Base-by-base conservation (phyloP, 345 rosid genomes). In the Populus simonii region DNA sequence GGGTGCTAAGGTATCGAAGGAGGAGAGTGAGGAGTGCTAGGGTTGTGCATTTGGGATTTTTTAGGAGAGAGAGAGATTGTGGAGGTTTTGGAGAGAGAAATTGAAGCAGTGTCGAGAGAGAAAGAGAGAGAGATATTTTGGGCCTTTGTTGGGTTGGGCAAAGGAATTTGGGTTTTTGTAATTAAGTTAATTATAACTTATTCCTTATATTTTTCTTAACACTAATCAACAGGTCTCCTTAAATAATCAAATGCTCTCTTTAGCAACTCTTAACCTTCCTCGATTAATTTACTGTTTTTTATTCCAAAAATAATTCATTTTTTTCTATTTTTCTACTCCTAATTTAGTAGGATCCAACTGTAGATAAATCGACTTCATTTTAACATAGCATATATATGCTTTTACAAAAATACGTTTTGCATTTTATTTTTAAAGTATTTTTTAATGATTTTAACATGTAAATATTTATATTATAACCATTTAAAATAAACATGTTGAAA, bases 31-130 rank as follows among this genome's bases (percentile, higher is more conserved):
- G 27, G 11, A 55, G 39, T 13, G 70, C 39, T 65, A 39, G 67
- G 83, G 80, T 41, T 61, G 12, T 10, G 82, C 78, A 80, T 74
- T 74, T 67, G 18, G 73, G 18, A 53, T 41, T 22, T 41, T 31
- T 18, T 10, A 29, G 70, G 23, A 8, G 25, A 10, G 25, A 18
- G 57, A 16, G 76, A 75, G 49, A 16, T 2, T 9, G 75, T 51
- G 66, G 10, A 47, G 70, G 23, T 15, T 59, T 43, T 8, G 16
- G 75, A 8, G 23, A 55, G 77, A 74, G 61, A 49, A 63, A 73
- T 36, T 43, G 76, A 36, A 57, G 75, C 63, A 68, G 31, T 29
- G 20, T 22, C 15, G 72, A 78, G 57, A 45, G 72, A 49, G 49
- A 45, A 6, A 62, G 67, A 62, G 67, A 62, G 67, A 20, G 59